phyloP scores from a whole-genome alignment of 495 filamentous ascomycete genomes.

The Cudoniella acicularis region DNA sequence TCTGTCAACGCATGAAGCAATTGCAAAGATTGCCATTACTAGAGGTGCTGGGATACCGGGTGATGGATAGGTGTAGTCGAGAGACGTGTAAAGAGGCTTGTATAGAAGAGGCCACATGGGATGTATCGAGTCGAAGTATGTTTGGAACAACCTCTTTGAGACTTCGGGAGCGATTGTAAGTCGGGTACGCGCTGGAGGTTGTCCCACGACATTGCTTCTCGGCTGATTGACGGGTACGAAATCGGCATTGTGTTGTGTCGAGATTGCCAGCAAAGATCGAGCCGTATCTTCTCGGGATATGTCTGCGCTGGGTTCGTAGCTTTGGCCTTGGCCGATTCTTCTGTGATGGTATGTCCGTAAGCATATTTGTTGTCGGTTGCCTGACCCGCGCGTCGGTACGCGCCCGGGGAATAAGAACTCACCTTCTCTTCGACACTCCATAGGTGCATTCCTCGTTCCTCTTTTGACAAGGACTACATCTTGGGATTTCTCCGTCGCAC shows the following conservation, averaged over 20 bases:
- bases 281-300: not conserved
- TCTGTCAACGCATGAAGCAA: constrained; percentile 21
- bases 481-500: constrained; percentile 20
- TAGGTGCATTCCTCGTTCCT: constrained; percentile 19
- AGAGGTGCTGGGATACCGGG: constrained; percentile 14
- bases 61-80: constrained; percentile 14
- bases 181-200: not conserved
- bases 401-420: not conserved
- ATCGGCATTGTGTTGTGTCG: not conserved
- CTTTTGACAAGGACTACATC: constrained; percentile 11
- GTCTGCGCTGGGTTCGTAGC: not conserved
- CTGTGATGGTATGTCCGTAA: not conserved
- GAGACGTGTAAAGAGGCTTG: constrained; percentile 23
- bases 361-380: not conserved
- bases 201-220: not conserved
- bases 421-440: constrained; percentile 22
- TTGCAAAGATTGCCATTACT: constrained; percentile 20
- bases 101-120: constrained; percentile 26
- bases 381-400: not conserved
- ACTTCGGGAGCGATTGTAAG: constrained; percentile 7
- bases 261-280: not conserved
- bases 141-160: constrained; percentile 14
- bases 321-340: not conserved
- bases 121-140: constrained; percentile 25
- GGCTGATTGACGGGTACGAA: not conserved